Base-by-base conservation (phyloP, 179 eudicot species). In the Amaranthus tricolor region DNA sequence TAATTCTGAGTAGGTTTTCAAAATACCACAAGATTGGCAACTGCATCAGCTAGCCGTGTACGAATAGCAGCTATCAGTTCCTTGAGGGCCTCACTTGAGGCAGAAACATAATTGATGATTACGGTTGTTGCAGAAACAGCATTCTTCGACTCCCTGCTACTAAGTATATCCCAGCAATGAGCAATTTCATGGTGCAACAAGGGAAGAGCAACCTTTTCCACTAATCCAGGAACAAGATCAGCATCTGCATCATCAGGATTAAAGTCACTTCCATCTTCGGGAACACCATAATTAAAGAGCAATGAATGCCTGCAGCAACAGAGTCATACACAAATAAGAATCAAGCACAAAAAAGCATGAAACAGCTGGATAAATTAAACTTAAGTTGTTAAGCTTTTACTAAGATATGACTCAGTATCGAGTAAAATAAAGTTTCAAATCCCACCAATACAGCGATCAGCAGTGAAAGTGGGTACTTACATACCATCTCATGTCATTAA, bases 171-270 rank as follows among this genome's bases (percentile, higher is more conserved):
- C 99, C 99, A 95, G 76, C 98, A 91, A 63, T 81, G 85, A 73
- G 89, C 83, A 71, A 91, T 81, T 80, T 85, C 94, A 70, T 91
- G 91, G 81, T 84, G 94, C 78, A 95, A 78, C 72, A 95, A 88
- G 15, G 97, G 99, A 80, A 95, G 77, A 43, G 99, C 99, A 80
- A 93, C 86, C 84, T 93, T 93, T 80, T 89, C 97, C 76, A 95
- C 99, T 76, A 95, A 76, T 66, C 88, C 86, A 74, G 99, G 98
- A 73, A 95, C 84, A 80, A 95, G 91, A 86, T 91, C 81, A 62
- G 87, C 90, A 88, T 95, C 99, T 50, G 86, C 84, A 84, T 94
- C 98, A 85, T 86, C 97, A 62, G 82, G 83, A 70, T 68, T 79
- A 73, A 82, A 83, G 69, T 80, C 82, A 77, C 81, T 85, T 70